These are phyloP conservation scores for Candida chilensis DNA, from an alignment of 805 yeast genomes.

Conservation along the genomic window DNA sequence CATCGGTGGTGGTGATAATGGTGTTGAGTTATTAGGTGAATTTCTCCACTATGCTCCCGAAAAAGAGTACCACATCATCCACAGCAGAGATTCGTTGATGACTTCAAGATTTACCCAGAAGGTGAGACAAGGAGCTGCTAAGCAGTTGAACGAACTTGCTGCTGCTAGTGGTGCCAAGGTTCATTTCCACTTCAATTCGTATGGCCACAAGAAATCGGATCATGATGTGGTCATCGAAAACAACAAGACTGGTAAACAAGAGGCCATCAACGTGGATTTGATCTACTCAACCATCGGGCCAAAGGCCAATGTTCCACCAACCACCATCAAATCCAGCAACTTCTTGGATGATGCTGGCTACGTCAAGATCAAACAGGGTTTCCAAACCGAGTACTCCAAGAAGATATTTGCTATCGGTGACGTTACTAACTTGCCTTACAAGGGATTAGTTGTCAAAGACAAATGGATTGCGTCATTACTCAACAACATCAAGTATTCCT, in stretches of 20 bases:
- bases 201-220: too few relatives aligned
- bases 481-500: constrained; percentile 7
- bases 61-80: too few relatives aligned
- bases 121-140: too few relatives aligned
- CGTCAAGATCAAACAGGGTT: constrained; percentile 2
- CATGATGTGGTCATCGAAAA: too few relatives aligned
- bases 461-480: constrained; percentile 7
- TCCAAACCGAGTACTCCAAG: constrained; percentile 2
- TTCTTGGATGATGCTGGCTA: constrained; percentile 7
- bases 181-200: too few relatives aligned
- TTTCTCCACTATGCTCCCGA: constrained; percentile 9
- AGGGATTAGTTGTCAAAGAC: constrained; percentile 9
- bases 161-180: too few relatives aligned
- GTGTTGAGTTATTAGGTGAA: constrained; percentile 20
- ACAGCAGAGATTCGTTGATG: too few relatives aligned
- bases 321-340: constrained; percentile 4
- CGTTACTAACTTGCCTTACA: constrained; percentile 11
- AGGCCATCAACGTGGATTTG: too few relatives aligned
- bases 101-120: too few relatives aligned
- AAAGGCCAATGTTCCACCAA: constrained; percentile 10
- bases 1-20: constrained; percentile 21
- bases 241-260: constrained; percentile 10
- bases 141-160: too few relatives aligned
- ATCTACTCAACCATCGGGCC: too few relatives aligned
- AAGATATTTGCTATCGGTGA: constrained; percentile 25